Conservation (phyloP, 2,329 filamentous ascomycete species). For the Aspergillus versicolor region DNA sequence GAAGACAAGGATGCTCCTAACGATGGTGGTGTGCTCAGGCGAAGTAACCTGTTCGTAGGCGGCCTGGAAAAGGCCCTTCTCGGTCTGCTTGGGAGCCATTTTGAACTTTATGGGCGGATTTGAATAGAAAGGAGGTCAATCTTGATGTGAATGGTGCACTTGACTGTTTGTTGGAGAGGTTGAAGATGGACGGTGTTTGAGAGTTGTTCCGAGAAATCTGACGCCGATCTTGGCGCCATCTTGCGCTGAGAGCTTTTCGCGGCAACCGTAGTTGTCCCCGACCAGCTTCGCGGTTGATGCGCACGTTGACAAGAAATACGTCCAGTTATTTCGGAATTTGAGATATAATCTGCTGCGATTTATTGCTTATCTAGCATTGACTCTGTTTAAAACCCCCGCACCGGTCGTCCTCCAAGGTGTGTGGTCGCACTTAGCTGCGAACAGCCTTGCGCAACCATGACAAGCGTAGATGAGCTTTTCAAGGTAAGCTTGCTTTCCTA, state of each 20-base stretch:
- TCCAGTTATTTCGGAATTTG: background rate
- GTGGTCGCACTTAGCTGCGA: background rate
- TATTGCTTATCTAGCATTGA: background rate
- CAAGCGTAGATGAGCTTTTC: conserved; percentile 63
- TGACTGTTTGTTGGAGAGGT: conserved; percentile 9
- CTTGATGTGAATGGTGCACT: conserved; percentile 5
- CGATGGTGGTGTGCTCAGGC: conserved; percentile 67
- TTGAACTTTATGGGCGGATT: conserved; percentile 18
- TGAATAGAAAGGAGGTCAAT: conserved; percentile 1
- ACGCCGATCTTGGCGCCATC: conserved; percentile 27
- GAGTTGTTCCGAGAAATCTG: conserved; percentile 34
- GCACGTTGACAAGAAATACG: background rate
- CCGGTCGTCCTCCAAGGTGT: background rate
- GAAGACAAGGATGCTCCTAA: conserved; percentile 67
- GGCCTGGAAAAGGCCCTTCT: conserved; percentile 55
- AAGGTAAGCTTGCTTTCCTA: conserved; percentile 37
- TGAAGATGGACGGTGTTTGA: conserved; percentile 5
- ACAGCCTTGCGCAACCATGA: conserved; percentile 44
- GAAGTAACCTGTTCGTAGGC: conserved; percentile 64
- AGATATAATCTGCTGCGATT: background rate
- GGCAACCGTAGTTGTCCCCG: conserved; percentile 27
- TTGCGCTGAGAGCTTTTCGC: conserved; percentile 33
- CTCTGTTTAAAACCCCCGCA: no score
- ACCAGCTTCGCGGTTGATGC: conserved; percentile 15
- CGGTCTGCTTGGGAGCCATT: conserved; percentile 64